Base-by-base conservation (phyloP, 2,329 filamentous ascomycete genomes). In the Neurospora sp. region DNA sequence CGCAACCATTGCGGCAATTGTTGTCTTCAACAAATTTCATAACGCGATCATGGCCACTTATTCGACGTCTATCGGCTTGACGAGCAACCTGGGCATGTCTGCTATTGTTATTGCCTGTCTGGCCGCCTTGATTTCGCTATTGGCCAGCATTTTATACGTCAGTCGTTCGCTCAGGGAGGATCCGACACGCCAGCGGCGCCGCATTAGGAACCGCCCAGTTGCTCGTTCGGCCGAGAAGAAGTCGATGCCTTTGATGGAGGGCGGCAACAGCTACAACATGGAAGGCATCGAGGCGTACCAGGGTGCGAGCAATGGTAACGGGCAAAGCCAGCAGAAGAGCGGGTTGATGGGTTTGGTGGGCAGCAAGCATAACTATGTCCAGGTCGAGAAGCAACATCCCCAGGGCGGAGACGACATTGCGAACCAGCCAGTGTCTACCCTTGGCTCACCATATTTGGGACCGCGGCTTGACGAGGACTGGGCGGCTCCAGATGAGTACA, bases 351-450 rank as follows among this genome's bases (percentile, higher is more conserved):
- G 52, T 17, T 62, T 62, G 12, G 23, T 62, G 12, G 28, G 75
- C 73, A 73, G 72, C 4, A 72, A 71, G 3, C 76, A 77, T 70
- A 77, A 75, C 66, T 80, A 80, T 68, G 74, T 74, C n/a, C 77
- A 77, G 70, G 71, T 80, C 46, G 77, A 76, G 52, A 74, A 75
- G 67, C 76, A 78, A 70, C 71, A 69, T 8, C 74, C 71, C 15
- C 37, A 73, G 8, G 66, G 70, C n/a, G 66, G 68, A 28, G 68
- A 67, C 6, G 57, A 67, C 46, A 66, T 69, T 36, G 46, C 28
- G 41, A 67, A 67, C 28, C 73, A 66, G 66, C 66, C 67, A 68
- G 62, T 43, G 70, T 41, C 66, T 12, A 62, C 67, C 11, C 23
- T 69, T 36, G 68, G 43, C 33, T 52, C 41, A 33, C 40, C 66